Base-by-base conservation (phyloP, 768 basidiomycete species). In the Neoboletus magnificus region DNA sequence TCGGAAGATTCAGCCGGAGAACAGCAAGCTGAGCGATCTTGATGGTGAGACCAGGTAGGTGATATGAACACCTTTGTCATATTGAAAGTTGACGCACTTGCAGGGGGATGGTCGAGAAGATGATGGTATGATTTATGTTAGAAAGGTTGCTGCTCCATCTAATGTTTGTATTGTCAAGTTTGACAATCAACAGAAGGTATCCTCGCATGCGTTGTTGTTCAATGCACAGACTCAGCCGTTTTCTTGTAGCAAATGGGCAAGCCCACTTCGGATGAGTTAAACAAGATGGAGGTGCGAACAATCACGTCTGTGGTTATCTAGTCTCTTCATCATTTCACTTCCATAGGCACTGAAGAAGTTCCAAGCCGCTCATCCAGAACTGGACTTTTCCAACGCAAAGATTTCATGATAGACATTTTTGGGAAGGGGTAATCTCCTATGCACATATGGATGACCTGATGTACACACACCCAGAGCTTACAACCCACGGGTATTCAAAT, bases 81-180 rank as follows among this genome's bases (percentile, higher is more conserved):
- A 60, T 52, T 16, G 20, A 52, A 39, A 18, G 11, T 42, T 64
- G 41, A 68, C 51, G 4, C 37, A 37, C 46, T 61, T 36, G 3
- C 65, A 91, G 97, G 61, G 93, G 91, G 2, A 90, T 99, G 91
- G 97, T 99, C 4, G 97, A 99, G 74, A 99, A 99, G 79, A 99
- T 99, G 97, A 98, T 99, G 96, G 96, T 96, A 75, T 63, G 88
- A 52, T 58, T 11, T 45, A 18, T 11, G 16, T 25, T 47, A 39
- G 22, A 47, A n/a, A 39, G 8, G 15, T 50, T 20, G 13, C 46
- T 44, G 10, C 35, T 22, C 40, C 36, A 36, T 56, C 63, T 59
- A 41, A 70, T 33, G 4, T 12, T 48, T 22, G 32, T 44, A 40
- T 48, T n/a, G 37, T 63, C 51, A 60, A 78, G 76, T 79, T 77